These are phyloP conservation scores for Hippophae rhamnoides DNA, from an alignment of 306 rosid genomes.

Conservation along the genomic window DNA sequence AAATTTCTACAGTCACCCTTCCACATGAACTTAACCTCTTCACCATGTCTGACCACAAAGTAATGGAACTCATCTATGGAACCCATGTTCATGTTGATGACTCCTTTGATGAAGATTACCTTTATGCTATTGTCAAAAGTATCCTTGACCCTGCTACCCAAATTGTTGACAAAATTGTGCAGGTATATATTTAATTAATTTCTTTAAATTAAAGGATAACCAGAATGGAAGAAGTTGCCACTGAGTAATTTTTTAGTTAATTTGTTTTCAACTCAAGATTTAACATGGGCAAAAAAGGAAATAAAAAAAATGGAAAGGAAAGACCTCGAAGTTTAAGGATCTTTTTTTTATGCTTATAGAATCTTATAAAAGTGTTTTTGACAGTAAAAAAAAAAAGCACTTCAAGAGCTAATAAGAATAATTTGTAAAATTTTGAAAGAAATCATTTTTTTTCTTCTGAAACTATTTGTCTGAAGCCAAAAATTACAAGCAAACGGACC, in stretches of 20 bases:
- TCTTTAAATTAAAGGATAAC: background rate
- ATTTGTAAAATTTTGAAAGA: too few relatives aligned
- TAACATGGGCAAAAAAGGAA: too few relatives aligned
- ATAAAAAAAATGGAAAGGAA: too few relatives aligned
- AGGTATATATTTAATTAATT: slow-evolving; percentile 10
- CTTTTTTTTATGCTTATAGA: too few relatives aligned
- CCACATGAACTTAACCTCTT: slow-evolving; percentile 23
- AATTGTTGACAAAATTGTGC: slow-evolving; percentile 36
- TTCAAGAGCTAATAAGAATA: too few relatives aligned
- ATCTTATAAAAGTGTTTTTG: too few relatives aligned
- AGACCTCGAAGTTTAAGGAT: too few relatives aligned
- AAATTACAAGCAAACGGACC: background rate
- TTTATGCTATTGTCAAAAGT: slow-evolving; percentile 27
- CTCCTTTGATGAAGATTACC: slow-evolving; percentile 26
- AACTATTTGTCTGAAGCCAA: background rate
- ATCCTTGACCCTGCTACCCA: slow-evolving; percentile 31
- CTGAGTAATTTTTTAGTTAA: too few relatives aligned
- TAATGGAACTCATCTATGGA: slow-evolving; percentile 30
- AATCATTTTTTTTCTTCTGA: too few relatives aligned
- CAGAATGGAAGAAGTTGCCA: background rate
- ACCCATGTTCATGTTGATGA: slow-evolving; percentile 39
- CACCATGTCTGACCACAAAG: slow-evolving; percentile 32
- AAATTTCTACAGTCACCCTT: too few relatives aligned
- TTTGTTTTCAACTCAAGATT: too few relatives aligned
- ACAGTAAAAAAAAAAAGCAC: too few relatives aligned